Percentiles rank a stretch among this genome's conserved stretches.
phyloP scores from a whole-genome alignment of 75 land plant genomes.

The Isoetes taiwanensis region DNA sequence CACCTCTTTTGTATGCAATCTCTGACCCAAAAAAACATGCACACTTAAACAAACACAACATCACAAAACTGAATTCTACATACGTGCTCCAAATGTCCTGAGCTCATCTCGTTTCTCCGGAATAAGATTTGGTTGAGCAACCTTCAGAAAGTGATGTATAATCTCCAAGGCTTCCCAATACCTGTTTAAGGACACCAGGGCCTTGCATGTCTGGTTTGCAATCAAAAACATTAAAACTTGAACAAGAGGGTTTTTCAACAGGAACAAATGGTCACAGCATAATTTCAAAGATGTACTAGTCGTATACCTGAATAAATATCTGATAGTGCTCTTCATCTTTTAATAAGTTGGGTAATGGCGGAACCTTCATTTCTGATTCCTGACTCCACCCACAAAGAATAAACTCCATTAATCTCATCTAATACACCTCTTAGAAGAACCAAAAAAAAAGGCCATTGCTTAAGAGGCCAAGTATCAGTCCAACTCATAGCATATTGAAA shows the following conservation, averaged over 20 bases:
- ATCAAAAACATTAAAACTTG: not conserved
- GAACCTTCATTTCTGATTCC: constrained; percentile 28
- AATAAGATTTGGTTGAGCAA: constrained; percentile 22
- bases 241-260: not conserved
- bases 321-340: constrained; percentile 61
- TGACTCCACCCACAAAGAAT: not conserved
- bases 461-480: too few relatives aligned
- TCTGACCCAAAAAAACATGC: constrained; percentile 27
- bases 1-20: constrained; percentile 50
- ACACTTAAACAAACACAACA: not conserved
- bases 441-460: too few relatives aligned
- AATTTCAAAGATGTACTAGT: not conserved
- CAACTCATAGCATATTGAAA: too few relatives aligned
- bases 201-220: constrained; percentile 41
- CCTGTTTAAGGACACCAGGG: constrained; percentile 44
- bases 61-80: constrained; percentile 10
- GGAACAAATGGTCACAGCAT: not conserved
- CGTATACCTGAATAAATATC: constrained; percentile 44
- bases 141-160: constrained; percentile 38
- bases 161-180: constrained; percentile 74
- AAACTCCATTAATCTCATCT: not conserved
- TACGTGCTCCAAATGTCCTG: constrained; percentile 70
- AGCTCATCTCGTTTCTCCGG: constrained; percentile 52
- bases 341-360: constrained; percentile 57
- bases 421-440: too few relatives aligned